Percentiles rank a stretch among this genome's conserved stretches.
Evolutionary conservation across 1,284 basidiomycete genomes (phyloP).

Genomic region (Tylopilus sp.): DNA sequence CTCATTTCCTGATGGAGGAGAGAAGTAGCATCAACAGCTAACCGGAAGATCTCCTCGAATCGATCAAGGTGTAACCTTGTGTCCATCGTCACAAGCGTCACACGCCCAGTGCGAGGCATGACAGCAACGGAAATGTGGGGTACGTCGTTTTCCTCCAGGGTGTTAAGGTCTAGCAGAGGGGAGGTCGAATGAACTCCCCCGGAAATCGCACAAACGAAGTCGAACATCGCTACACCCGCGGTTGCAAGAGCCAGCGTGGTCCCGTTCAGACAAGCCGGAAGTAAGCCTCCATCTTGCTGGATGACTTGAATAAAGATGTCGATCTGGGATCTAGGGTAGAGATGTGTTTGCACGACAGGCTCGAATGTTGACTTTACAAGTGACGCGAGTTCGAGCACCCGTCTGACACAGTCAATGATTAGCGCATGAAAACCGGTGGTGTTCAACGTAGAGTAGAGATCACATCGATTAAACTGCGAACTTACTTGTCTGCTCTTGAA

Average conservation of each 20-base stretch:
- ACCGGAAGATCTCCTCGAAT: conserved; percentile 83
- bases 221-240: conserved; percentile 87
- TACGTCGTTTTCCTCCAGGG: conserved; percentile 86
- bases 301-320: conserved; percentile 91
- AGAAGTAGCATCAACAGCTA: conserved; percentile 75
- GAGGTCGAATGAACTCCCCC: conserved; percentile 76
- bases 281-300: conserved; percentile 88
- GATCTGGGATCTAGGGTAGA: conserved; percentile 93
- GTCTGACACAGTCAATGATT: conserved; percentile 47
- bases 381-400: conserved; percentile 82
- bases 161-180: conserved; percentile 82
- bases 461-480: conserved; percentile 14
- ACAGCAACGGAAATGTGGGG: conserved; percentile 87
- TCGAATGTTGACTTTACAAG: conserved; percentile 94
- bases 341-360: conserved; percentile 84
- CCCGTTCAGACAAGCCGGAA: conserved; percentile 94
- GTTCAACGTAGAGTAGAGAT: not conserved
- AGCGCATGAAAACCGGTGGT: conserved; percentile 2
- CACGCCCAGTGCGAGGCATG: conserved; percentile 78
- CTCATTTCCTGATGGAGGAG: conserved; percentile 88
- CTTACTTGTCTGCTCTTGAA: conserved; percentile 84
- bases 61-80: conserved; percentile 91
- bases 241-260: conserved; percentile 88
- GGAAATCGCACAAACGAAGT: conserved; percentile 86
- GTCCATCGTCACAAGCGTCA: conserved; percentile 90